A percentile compares a stretch with the other conserved stretches of the same genome.
These are phyloP conservation scores for Yamadazyma atlantica DNA, from an alignment of 1,139 yeast species.

Conservation along the genomic window DNA sequence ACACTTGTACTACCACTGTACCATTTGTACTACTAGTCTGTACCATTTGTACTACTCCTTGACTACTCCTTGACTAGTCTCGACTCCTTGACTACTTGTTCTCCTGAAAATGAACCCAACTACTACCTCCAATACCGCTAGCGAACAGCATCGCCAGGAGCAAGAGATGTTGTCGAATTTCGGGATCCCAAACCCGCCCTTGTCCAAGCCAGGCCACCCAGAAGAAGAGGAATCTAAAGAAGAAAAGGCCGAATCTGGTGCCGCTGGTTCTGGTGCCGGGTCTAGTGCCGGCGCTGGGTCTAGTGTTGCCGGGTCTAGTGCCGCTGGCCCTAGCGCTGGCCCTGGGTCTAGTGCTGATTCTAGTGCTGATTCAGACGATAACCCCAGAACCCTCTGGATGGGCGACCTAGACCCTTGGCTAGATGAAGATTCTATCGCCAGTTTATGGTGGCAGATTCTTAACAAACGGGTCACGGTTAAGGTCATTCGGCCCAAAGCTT, in stretches of 20 bases:
- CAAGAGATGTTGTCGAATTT: constrained; percentile 42
- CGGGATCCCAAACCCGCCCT: constrained; percentile 45
- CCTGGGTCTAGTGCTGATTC: constrained; percentile 1
- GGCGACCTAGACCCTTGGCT: constrained; percentile 78
- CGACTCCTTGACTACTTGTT: neutral
- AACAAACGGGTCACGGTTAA: constrained; percentile 47
- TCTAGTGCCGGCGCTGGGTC: neutral
- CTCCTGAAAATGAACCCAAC: constrained; percentile 1
- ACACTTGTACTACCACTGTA: no score
- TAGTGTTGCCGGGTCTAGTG: constrained; percentile 1
- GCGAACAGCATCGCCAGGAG: constrained; percentile 47
- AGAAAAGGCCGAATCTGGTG: no score
- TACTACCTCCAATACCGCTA: constrained; percentile 31
- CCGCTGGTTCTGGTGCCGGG: neutral
- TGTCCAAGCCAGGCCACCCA: no score
- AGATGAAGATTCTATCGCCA: constrained; percentile 58
- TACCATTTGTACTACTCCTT: no score
- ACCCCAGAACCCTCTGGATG: constrained; percentile 71
- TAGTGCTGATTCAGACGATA: constrained; percentile 12
- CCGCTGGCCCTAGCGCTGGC: neutral
- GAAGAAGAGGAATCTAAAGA: no score
- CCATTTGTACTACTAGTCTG: no score
- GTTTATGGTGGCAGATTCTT: constrained; percentile 57
- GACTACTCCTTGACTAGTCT: neutral
- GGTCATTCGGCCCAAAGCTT: constrained; percentile 48